phyloP scores from a whole-genome alignment of 768 basidiomycete species.

The Xerocomellus amylosporus region DNA sequence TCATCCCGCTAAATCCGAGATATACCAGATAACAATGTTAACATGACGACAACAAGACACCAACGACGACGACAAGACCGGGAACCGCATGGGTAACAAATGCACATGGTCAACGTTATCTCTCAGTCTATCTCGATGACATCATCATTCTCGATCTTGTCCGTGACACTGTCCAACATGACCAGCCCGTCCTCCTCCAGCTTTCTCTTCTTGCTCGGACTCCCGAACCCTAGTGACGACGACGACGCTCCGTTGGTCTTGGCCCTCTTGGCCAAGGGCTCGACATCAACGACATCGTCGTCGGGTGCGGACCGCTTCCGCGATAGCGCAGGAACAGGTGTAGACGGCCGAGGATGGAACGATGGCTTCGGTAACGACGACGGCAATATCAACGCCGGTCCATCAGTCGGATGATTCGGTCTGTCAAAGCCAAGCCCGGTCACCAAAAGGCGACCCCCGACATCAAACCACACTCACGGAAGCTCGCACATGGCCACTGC shows the following conservation, averaged over 20 bases:
- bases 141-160: conserved; percentile 54
- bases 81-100: neutral
- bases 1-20: neutral
- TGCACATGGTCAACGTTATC: no score
- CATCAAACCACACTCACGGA: conserved; percentile 60
- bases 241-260: conserved; percentile 32
- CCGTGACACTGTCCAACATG: conserved; percentile 57
- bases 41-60: neutral
- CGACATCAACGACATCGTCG: conserved; percentile 54
- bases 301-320: conserved; percentile 60
- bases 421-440: conserved; percentile 30
- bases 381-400: conserved; percentile 59
- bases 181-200: conserved; percentile 77
- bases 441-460: neutral
- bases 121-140: conserved; percentile 56
- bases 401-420: conserved; percentile 52
- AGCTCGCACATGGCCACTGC: conserved; percentile 64
- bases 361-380: conserved; percentile 59
- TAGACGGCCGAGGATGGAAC: conserved; percentile 38
- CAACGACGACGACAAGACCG: neutral
- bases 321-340: conserved; percentile 41
- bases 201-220: conserved; percentile 61
- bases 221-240: conserved; percentile 28
- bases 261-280: conserved; percentile 56
- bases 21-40: neutral